A percentile compares a stretch with the other conserved stretches of the same genome.
phyloP scores from a whole-genome alignment of 2,329 filamentous ascomycete genomes.

The Pseudogymnoascus sp. region DNA sequence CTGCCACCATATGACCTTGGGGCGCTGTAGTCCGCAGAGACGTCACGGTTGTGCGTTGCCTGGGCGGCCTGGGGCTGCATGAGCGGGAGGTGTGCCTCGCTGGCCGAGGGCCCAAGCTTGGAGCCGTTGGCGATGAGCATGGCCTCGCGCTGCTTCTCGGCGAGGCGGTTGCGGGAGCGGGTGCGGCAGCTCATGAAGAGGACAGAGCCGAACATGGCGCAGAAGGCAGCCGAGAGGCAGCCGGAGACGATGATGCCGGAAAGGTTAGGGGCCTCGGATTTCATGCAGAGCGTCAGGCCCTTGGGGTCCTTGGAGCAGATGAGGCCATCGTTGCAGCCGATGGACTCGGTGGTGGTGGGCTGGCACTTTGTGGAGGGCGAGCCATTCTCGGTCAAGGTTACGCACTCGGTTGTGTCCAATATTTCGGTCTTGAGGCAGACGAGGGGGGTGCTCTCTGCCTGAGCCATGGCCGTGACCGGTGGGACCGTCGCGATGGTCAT shows the following conservation, averaged over 20 bases:
- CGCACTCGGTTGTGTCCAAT: not conserved
- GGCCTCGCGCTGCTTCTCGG: not conserved
- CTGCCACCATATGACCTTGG: not conserved
- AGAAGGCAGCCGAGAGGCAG: not conserved
- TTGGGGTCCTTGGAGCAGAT: not conserved
- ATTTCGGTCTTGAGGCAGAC: not conserved
- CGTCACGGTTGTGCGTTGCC: not conserved
- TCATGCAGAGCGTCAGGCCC: not conserved
- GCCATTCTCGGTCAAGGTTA: not conserved
- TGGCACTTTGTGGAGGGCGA: not conserved
- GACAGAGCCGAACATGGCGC: slow-evolving; percentile 7
- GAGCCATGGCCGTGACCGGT: not conserved
- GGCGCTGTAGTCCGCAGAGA: not conserved
- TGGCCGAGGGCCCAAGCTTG: slow-evolving; percentile 2
- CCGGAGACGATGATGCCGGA: not conserved
- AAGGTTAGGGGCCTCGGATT: not conserved
- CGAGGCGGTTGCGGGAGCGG: not conserved
- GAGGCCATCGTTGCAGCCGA: slow-evolving; percentile 3
- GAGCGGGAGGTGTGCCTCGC: not conserved
- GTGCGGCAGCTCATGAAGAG: slow-evolving; percentile 4
- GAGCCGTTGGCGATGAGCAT: not conserved
- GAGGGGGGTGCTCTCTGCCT: not conserved
- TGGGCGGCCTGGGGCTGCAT: not conserved
- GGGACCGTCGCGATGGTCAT: not conserved
- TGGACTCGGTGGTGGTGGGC: not conserved